Conservation (phyloP, 352 stramenopile species). For the Pythium oligandrum region DNA sequence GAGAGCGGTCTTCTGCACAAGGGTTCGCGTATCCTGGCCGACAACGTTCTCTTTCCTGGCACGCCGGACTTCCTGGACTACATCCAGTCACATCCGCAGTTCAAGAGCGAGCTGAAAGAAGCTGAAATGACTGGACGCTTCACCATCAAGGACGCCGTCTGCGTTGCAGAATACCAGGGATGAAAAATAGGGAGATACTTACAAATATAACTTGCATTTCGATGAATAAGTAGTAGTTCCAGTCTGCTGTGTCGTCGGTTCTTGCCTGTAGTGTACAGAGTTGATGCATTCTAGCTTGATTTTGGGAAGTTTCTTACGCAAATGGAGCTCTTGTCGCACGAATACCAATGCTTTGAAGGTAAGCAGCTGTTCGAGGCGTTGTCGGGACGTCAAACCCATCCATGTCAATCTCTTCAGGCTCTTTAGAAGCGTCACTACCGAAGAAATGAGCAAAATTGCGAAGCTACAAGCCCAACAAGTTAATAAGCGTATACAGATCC, state of each 20-base stretch:
- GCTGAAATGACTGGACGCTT: not conserved
- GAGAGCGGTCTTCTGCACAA: slow-evolving; percentile 25
- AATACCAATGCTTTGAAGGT: slow-evolving; percentile 18
- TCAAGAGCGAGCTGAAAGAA: slow-evolving; percentile 19
- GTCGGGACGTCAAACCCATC: slow-evolving; percentile 13
- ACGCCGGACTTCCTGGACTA: slow-evolving; percentile 43
- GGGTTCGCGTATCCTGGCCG: slow-evolving; percentile 34
- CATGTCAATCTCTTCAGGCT: slow-evolving; percentile 11
- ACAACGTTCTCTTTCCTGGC: slow-evolving; percentile 42
- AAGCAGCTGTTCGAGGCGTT: slow-evolving; percentile 14
- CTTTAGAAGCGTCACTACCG: not conserved
- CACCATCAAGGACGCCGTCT: too few species aligned
- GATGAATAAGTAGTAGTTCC: too few species aligned
- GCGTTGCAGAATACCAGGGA: too few species aligned
- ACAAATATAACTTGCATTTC: too few species aligned
- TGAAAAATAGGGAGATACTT: too few species aligned
- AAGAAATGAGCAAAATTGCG: slow-evolving; percentile 20
- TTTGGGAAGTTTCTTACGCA: too few species aligned
- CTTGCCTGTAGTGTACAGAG: too few species aligned
- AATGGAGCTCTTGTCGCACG: slow-evolving; percentile 2
- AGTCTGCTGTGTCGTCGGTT: too few species aligned
- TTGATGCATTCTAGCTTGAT: too few species aligned
- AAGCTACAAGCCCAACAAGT: not conserved
- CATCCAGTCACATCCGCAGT: slow-evolving; percentile 28
- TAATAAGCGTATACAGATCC: not conserved